Conservation (phyloP, 2,329 filamentous ascomycete species). For the Sporothrix brunneoviolacea region DNA sequence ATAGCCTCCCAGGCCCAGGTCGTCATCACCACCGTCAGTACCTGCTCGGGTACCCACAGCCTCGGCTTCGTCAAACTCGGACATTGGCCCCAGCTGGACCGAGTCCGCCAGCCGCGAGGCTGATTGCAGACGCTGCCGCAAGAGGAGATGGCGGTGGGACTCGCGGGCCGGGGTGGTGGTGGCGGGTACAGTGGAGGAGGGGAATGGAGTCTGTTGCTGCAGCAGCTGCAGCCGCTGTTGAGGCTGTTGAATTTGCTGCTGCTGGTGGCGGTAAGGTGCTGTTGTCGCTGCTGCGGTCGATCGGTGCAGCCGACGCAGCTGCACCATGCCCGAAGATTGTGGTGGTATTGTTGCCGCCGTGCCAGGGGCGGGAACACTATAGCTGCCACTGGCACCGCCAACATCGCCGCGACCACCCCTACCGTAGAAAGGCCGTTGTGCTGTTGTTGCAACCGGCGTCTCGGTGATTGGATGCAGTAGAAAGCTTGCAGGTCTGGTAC, state of each 20-base stretch:
- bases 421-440: neutral
- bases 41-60: neutral
- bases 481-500: neutral
- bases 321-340: neutral
- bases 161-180: neutral
- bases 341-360: neutral
- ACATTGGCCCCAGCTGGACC: constrained; percentile 21
- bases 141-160: constrained; percentile 1
- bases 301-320: constrained; percentile 7
- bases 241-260: neutral
- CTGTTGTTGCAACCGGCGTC: neutral
- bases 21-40: neutral
- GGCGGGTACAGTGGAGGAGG: neutral
- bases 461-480: constrained; percentile 12
- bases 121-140: constrained; percentile 17
- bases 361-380: constrained; percentile 9
- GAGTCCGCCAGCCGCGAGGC: constrained; percentile 20
- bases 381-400: neutral
- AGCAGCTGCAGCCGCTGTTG: neutral
- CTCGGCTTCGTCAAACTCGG: constrained; percentile 20
- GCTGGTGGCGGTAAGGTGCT: neutral
- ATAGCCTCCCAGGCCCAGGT: neutral
- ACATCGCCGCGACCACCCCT: neutral
- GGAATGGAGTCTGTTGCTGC: constrained; percentile 1
- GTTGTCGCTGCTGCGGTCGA: constrained; percentile 1